Conservation (phyloP, 345 rosid genomes). For the Chamaenerion angustifolium region DNA sequence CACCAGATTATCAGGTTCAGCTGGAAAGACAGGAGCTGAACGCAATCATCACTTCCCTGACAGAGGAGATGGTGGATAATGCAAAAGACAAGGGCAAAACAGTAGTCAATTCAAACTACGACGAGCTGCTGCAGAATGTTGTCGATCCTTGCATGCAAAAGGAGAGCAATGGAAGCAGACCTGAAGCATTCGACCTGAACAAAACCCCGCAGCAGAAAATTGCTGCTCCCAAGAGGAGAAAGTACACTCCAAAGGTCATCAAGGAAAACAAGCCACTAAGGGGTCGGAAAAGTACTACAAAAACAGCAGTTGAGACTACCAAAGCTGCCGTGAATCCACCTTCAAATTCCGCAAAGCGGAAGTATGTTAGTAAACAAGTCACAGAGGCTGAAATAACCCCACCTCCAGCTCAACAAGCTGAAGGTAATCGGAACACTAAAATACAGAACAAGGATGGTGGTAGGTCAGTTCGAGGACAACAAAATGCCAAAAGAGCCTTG, state of each 20-base stretch:
- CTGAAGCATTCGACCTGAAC: slow-evolving; percentile 48
- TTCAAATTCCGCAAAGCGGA: slow-evolving; percentile 18
- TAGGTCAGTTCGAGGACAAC: not conserved
- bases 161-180: slow-evolving; percentile 15
- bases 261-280: slow-evolving; percentile 45
- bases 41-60: not conserved
- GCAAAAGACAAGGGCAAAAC: slow-evolving; percentile 16
- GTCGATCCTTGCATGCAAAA: slow-evolving; percentile 24
- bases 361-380: slow-evolving; percentile 23
- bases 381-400: slow-evolving; percentile 1
- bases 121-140: slow-evolving; percentile 24
- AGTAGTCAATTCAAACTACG: slow-evolving; percentile 9
- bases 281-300: not conserved
- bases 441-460: no score
- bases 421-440: slow-evolving; percentile 5
- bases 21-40: slow-evolving; percentile 13
- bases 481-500: slow-evolving; percentile 43
- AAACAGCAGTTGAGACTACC: slow-evolving; percentile 17
- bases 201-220: slow-evolving; percentile 50
- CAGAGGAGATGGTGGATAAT: slow-evolving; percentile 10
- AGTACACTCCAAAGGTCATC: slow-evolving; percentile 76
- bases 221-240: slow-evolving; percentile 36
- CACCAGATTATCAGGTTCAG: slow-evolving; percentile 19
- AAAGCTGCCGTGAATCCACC: slow-evolving; percentile 11
- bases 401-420: slow-evolving; percentile 16